phyloP scores from a whole-genome alignment of 2,329 filamentous ascomycete species.

The Cladophialophora bantiana region DNA sequence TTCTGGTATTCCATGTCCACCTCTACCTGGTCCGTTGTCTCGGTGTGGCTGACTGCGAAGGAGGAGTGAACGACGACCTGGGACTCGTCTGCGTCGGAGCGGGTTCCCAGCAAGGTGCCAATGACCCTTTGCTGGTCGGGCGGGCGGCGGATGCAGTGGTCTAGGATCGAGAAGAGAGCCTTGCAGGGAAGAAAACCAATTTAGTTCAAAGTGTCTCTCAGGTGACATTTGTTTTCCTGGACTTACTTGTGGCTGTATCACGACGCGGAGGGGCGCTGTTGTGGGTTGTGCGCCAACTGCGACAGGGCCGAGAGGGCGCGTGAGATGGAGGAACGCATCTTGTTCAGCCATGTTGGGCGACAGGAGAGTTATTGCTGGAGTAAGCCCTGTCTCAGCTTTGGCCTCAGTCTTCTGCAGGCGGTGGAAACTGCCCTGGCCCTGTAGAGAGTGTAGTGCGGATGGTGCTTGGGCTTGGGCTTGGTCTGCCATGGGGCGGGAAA shows the following conservation, averaged over 20 bases:
- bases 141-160: conserved; percentile 92
- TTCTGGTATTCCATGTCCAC: conserved; percentile 99
- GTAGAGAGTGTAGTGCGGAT: neutral
- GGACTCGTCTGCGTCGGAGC: conserved; percentile 88
- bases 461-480: conserved; percentile 13
- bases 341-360: conserved; percentile 77
- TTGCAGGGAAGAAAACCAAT: conserved; percentile 41
- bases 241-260: conserved; percentile 91
- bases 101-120: conserved; percentile 88
- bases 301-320: conserved; percentile 86
- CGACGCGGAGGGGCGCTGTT: conserved; percentile 89
- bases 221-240: neutral
- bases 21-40: conserved; percentile 98
- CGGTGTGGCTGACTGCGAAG: conserved; percentile 97
- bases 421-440: neutral
- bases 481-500: conserved; percentile 4
- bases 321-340: conserved; percentile 92
- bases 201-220: neutral
- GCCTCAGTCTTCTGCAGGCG: conserved; percentile 32
- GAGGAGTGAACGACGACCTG: conserved; percentile 95
- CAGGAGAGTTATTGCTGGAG: conserved; percentile 16
- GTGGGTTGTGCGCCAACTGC: conserved; percentile 79
- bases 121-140: conserved; percentile 95
- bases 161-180: conserved; percentile 73
- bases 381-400: conserved; percentile 20